These are phyloP conservation scores for Starmerella floricola DNA, from an alignment of 805 yeast species.

Conservation along the genomic window DNA sequence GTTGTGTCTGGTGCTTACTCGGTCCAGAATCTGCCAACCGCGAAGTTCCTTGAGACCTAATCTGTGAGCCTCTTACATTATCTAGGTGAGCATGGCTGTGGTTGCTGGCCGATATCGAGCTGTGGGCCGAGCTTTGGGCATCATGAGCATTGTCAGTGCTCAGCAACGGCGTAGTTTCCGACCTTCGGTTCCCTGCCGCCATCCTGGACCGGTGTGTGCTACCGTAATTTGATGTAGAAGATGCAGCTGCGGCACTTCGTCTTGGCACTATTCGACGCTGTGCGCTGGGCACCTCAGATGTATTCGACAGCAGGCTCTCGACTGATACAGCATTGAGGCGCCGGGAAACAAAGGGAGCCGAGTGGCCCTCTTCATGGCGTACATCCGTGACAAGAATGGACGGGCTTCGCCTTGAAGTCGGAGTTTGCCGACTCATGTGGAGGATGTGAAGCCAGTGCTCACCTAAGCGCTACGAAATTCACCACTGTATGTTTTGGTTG, in stretches of 20 bases:
- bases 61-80: too few relatives aligned
- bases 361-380: slow-evolving; percentile 35
- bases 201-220: slow-evolving; percentile 13
- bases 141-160: neutral
- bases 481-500: too few relatives aligned
- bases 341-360: slow-evolving; percentile 41
- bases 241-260: neutral
- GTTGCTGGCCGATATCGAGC: neutral
- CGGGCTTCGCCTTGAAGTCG: slow-evolving; percentile 79
- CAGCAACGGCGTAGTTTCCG: slow-evolving; percentile 8
- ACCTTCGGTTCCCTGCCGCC: slow-evolving; percentile 11
- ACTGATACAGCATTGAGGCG: slow-evolving; percentile 70
- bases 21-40: too few relatives aligned
- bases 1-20: neutral
- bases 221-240: slow-evolving; percentile 11
- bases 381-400: slow-evolving; percentile 88
- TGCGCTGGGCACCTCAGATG: slow-evolving; percentile 82
- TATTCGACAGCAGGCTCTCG: slow-evolving; percentile 61
- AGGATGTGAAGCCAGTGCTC: too few relatives aligned
- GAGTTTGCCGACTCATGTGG: slow-evolving; percentile 25
- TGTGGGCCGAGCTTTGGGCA: neutral
- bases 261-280: slow-evolving; percentile 32
- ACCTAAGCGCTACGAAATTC: too few relatives aligned
- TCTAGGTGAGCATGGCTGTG: too few relatives aligned
- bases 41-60: too few relatives aligned